Evolutionary conservation across 2,329 filamentous ascomycete species (phyloP).

Genomic region (Dendrostoma leiphaemia): DNA sequence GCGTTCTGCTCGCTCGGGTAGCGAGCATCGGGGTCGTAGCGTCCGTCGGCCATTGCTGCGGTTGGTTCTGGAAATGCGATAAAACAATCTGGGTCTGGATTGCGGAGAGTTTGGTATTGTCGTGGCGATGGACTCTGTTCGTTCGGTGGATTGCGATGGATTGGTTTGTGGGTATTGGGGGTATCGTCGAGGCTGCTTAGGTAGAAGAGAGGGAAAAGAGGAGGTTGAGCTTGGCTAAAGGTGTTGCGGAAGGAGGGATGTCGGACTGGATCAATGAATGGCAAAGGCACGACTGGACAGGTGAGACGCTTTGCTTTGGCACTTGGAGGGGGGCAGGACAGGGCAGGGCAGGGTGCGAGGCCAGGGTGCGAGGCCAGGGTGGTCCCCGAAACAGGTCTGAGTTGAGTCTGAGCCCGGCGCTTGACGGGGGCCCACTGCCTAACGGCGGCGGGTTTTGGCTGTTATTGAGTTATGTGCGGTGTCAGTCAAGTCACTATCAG

Average conservation of each 20-base stretch:
- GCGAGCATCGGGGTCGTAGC: constrained; percentile 11
- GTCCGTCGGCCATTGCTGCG: constrained; percentile 7
- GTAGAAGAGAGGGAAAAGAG: neutral
- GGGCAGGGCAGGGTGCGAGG: neutral
- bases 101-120: neutral
- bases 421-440: neutral
- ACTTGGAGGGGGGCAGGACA: neutral
- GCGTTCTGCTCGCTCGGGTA: constrained; percentile 1
- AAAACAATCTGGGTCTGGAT: neutral
- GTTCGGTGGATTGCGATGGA: neutral
- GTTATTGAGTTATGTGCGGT: neutral
- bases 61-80: neutral
- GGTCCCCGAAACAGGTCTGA: constrained; percentile 6
- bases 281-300: no score
- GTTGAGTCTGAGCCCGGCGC: neutral
- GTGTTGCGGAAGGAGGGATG: constrained; percentile 1
- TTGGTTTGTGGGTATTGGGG: neutral
- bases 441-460: neutral
- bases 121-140: neutral
- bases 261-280: neutral
- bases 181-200: neutral
- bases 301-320: constrained; percentile 6
- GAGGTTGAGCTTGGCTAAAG: neutral
- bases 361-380: constrained; percentile 1
- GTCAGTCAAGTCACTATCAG: neutral